These are phyloP conservation scores for Epichloe sp. DNA, from an alignment of 2,329 filamentous ascomycete genomes.

Conservation along the genomic window DNA sequence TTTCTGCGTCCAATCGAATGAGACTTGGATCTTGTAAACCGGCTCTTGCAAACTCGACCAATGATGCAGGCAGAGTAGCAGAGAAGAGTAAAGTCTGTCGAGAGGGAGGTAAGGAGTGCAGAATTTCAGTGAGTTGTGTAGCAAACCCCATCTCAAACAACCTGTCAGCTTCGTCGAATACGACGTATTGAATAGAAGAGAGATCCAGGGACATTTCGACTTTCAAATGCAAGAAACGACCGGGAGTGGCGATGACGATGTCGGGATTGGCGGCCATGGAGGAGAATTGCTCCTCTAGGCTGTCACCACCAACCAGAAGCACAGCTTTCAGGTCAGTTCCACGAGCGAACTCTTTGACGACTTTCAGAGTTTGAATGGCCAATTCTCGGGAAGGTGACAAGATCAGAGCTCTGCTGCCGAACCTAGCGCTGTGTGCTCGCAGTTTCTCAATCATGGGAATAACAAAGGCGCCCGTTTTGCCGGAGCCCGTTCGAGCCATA, in stretches of 20 bases:
- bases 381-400: conserved; percentile 88
- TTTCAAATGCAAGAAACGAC: conserved; percentile 90
- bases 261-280: conserved; percentile 92
- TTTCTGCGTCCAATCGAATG: conserved; percentile 83
- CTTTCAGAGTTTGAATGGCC: conserved; percentile 87
- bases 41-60: conserved; percentile 91
- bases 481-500: conserved; percentile 97
- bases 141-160: conserved; percentile 99
- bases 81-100: conserved; percentile 92
- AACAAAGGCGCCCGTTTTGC: conserved; percentile 96
- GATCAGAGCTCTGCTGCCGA: conserved; percentile 77
- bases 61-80: conserved; percentile 80
- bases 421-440: conserved; percentile 72
- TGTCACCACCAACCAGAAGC: conserved; percentile 86
- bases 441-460: conserved; percentile 96
- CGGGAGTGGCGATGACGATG: conserved; percentile 92
- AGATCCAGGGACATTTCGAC: conserved; percentile 91
- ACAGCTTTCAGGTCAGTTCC: conserved; percentile 89
- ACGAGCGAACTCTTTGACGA: conserved; percentile 84
- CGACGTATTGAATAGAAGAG: conserved; percentile 84
- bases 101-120: conserved; percentile 70
- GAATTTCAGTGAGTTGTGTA: conserved; percentile 81
- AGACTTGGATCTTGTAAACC: conserved; percentile 86
- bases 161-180: conserved; percentile 94
- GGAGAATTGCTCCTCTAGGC: conserved; percentile 85